Percentiles rank a stretch among this genome's conserved stretches.
Conservation (phyloP, 1,284 basidiomycete genomes). For the Amanita bisporigera region DNA sequence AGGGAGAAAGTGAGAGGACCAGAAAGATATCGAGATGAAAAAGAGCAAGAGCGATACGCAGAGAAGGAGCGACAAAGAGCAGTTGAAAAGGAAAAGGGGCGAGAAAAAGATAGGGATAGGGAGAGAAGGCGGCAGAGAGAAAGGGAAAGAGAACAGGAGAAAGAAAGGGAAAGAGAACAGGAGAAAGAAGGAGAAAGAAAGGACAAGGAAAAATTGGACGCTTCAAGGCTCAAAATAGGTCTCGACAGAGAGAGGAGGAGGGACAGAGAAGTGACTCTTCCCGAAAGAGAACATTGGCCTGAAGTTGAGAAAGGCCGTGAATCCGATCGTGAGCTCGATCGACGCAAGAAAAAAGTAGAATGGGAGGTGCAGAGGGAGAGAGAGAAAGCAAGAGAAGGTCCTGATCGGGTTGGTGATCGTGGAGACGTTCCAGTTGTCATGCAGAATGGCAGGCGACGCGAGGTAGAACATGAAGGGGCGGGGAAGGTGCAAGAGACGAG, state of each 20-base stretch:
- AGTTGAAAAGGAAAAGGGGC: conserved; percentile 15
- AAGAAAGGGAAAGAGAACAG: conserved; percentile 16
- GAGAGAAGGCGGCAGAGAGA: conserved; percentile 16
- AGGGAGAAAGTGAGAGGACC: conserved; percentile 5
- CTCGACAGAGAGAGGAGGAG: conserved; percentile 14
- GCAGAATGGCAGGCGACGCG: conserved; percentile 8
- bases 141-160: conserved; percentile 17
- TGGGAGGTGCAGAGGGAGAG: conserved; percentile 17
- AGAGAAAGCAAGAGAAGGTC: conserved; percentile 9
- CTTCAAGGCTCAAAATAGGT: conserved; percentile 9
- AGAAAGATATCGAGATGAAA: conserved; percentile 9
- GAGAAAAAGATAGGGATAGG: conserved; percentile 20
- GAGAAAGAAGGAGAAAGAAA: conserved; percentile 17
- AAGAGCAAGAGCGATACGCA: conserved; percentile 21
- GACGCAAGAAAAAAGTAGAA: conserved; percentile 14
- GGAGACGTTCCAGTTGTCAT: conserved; percentile 7
- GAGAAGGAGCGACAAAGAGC: conserved; percentile 16
- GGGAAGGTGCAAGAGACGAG: background rate
- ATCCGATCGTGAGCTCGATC: conserved; percentile 15
- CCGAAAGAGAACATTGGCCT: background rate
- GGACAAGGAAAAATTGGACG: conserved; percentile 19
- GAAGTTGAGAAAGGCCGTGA: conserved; percentile 7
- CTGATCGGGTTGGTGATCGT: background rate
- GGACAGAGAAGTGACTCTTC: conserved; percentile 14
- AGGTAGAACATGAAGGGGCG: conserved; percentile 5